Evolutionary conservation across 2,329 filamentous ascomycete genomes (phyloP), one percentile per base, ranked within the genome.

Genomic region (Fusarium sp.): DNA sequence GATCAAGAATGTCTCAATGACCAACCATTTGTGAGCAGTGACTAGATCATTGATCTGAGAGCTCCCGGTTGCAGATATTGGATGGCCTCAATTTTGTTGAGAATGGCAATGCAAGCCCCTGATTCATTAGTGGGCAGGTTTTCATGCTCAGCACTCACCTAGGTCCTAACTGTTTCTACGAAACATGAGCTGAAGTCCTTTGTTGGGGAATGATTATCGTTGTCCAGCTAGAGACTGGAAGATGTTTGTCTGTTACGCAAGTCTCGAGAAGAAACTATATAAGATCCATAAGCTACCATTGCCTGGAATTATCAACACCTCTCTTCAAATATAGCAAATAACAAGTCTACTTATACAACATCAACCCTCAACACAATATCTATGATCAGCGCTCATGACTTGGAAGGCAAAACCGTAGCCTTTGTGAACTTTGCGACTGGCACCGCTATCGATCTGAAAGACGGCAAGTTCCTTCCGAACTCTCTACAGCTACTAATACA

Each of bases 151-250:
- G 3, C 4, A 6, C 26, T 37, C 17, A 26, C 20, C 17, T 9
- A 12, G 4, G 2, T 11, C 26, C 17, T 17, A 10, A 11, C 6
- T 12, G 6, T 1, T 6, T 0, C 14, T 26, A 3, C 5, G 18
- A 4, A 11, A 14, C 12, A 11, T 14, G 7, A 37, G 48, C 32
- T 35, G 12, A 35, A 10, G 6, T n/a, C 2, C 11, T 14, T 1
- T 4, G 4, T 0, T 5, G 2, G 8, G 18, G 12, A 37, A 14
- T 3, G 20, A 50, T 37, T 20, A 50, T 7, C 48, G 0, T 3
- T 0, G 8, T 12, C 3, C 32, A 12, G 9, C 12, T n/a, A 9
- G 6, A 14, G 2, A 3, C 0, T 2, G 20, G 20, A 23, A 23
- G 20, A 23, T 23, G 20, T 23, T 23, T 23, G 20, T 23, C 20